Conservation (phyloP, 78 protist genomes). For the Ministeria vibrans region DNA sequence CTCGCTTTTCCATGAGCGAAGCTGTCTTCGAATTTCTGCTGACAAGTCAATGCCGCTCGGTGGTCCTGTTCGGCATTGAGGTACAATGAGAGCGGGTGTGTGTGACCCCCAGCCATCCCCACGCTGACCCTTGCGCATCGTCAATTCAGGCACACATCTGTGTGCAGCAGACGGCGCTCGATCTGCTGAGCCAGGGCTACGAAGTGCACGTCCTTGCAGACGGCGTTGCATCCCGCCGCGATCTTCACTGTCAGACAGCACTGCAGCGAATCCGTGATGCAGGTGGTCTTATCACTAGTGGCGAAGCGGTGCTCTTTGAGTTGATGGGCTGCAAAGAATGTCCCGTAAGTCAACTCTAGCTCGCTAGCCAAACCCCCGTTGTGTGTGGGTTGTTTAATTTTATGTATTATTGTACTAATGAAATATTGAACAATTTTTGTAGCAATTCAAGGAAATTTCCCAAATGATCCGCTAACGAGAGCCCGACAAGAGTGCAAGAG, state of each 20-base stretch:
- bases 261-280: slow-evolving; percentile 44
- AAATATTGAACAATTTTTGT: too few relatives aligned
- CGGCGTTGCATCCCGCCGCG: slow-evolving; percentile 28
- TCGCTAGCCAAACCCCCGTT: too few relatives aligned
- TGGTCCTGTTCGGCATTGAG: slow-evolving; percentile 56
- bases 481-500: too few relatives aligned
- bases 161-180: slow-evolving; percentile 50
- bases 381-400: too few relatives aligned
- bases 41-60: too few relatives aligned
- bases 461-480: too few relatives aligned
- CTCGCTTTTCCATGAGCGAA: slow-evolving; percentile 46
- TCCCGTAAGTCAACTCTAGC: too few relatives aligned
- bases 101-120: not conserved
- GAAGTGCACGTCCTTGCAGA: slow-evolving; percentile 58
- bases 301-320: slow-evolving; percentile 39
- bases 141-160: slow-evolving; percentile 46
- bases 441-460: too few relatives aligned
- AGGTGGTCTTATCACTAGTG: slow-evolving; percentile 39
- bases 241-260: slow-evolving; percentile 24
- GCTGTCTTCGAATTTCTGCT: slow-evolving; percentile 10
- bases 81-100: not conserved
- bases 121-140: not conserved
- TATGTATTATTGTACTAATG: too few relatives aligned
- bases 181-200: slow-evolving; percentile 45
- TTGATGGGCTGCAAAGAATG: too few relatives aligned